Evolutionary conservation across 805 yeast genomes (phyloP), one percentile per base, ranked within the genome.

Genomic region (Saccharomycopsis sp.): DNA sequence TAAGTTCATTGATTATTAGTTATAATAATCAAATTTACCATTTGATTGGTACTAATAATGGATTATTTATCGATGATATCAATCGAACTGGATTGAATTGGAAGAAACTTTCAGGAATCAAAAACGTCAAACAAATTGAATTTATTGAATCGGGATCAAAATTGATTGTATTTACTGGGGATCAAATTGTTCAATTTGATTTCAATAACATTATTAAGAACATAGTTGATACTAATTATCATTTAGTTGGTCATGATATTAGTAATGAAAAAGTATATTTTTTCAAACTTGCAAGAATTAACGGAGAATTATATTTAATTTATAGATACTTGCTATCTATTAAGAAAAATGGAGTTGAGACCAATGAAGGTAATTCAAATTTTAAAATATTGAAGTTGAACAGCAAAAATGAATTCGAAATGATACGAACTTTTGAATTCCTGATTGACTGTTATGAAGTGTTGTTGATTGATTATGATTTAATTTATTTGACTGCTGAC

Each of bases 181-280:
- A 49, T 22, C 52, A 41, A 36, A 35, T 49, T 26, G 52, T 49
- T 14, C 50, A 39, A 28, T 49, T 49, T 29, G 50, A 49, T 31
- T 49, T 49, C 24, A 39, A 45, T 36, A 49, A 49, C 27, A 45
- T 49, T 17, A 38, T 49, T 24, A 49, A 49, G 22, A 49, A 47
- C 27, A 49, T 49, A 27, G 27, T 46, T 22, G 49, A 49, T 27
- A 22, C 50, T 2, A 49, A 37, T 24, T 49, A 45, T 24, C 52
- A 49, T 26, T 45, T 49, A 20, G 52, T 49, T 4, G 52, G 52
- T n/a, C 50, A 47, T 27, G 50, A 49, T 40, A 42, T 49, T n/a
- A 45, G 52, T 40, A 49, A 42, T 16, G 43, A 45, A 23, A 49
- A 49, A 23, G 52, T 45, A 4, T 45, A 33, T 20, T 49, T 49